These are phyloP conservation scores for Aspergillus melleus DNA, from an alignment of 2,329 filamentous ascomycete genomes.

Conservation along the genomic window DNA sequence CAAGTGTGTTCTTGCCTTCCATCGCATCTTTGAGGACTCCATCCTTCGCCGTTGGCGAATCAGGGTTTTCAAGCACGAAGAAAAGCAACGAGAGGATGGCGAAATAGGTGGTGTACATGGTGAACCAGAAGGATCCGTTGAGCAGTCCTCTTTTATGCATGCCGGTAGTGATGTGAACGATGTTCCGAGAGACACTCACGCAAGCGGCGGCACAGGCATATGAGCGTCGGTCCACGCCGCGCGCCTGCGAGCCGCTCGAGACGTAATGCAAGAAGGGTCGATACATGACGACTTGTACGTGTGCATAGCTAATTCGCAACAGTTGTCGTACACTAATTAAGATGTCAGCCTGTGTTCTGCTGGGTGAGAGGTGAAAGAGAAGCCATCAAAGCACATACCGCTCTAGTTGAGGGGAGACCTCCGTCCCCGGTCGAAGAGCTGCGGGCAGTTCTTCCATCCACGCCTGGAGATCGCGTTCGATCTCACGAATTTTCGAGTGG, in stretches of 20 bases:
- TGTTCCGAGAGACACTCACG: slow-evolving; percentile 65
- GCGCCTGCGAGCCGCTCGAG: slow-evolving; percentile 51
- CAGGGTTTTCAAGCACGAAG: slow-evolving; percentile 65
- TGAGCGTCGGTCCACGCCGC: slow-evolving; percentile 59
- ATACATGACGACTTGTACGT: slow-evolving; percentile 65
- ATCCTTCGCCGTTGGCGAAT: slow-evolving; percentile 64
- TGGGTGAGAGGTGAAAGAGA: neutral
- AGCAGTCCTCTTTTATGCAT: slow-evolving; percentile 64
- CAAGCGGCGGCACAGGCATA: slow-evolving; percentile 67
- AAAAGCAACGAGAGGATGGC: slow-evolving; percentile 64
- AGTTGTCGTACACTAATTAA: slow-evolving; percentile 56
- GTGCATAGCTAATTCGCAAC: slow-evolving; percentile 63
- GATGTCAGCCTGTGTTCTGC: neutral
- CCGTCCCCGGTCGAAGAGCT: slow-evolving; percentile 75
- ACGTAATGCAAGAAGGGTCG: slow-evolving; percentile 67
- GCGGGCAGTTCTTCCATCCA: slow-evolving; percentile 70
- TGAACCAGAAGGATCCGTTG: slow-evolving; percentile 66
- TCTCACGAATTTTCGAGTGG: slow-evolving; percentile 63
- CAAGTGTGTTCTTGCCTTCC: slow-evolving; percentile 80
- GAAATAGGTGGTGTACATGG: slow-evolving; percentile 69
- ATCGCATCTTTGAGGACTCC: slow-evolving; percentile 77
- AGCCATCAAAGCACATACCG: slow-evolving; percentile 57
- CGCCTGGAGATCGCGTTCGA: slow-evolving; percentile 62
- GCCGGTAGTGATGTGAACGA: slow-evolving; percentile 64
- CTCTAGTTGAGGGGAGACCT: slow-evolving; percentile 71